Conservation (phyloP, 23 red algal species). For the Cyanidioschyzon merolae region DNA sequence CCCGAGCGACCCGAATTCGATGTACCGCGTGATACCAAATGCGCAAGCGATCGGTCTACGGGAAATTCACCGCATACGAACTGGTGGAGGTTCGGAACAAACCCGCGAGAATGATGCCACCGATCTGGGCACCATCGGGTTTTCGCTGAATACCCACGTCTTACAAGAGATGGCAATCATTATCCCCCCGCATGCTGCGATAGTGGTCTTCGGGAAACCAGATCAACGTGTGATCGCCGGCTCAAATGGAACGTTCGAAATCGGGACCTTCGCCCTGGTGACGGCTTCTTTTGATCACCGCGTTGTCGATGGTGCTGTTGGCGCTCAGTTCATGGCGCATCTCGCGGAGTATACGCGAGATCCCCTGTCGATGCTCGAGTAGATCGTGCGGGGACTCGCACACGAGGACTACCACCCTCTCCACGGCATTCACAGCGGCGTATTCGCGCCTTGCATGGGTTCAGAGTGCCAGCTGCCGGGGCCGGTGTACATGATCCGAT, state of each 20-base stretch:
- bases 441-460: too few species aligned
- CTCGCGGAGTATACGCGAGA: slow-evolving; percentile 71
- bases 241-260: not conserved
- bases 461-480: too few species aligned
- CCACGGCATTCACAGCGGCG: too few species aligned
- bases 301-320: slow-evolving; percentile 95
- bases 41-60: not conserved
- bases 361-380: slow-evolving; percentile 57
- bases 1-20: not conserved
- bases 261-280: not conserved
- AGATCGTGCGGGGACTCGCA: too few species aligned
- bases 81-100: not conserved
- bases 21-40: not conserved
- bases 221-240: slow-evolving; percentile 57
- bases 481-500: too few species aligned
- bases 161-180: slow-evolving; percentile 53
- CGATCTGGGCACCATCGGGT: not conserved
- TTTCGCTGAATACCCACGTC: not conserved
- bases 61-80: not conserved
- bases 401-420: too few species aligned
- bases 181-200: slow-evolving; percentile 90
- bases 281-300: slow-evolving; percentile 58
- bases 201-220: slow-evolving; percentile 77
- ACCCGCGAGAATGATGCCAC: not conserved
- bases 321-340: slow-evolving; percentile 57